A percentile compares a stretch with the other conserved stretches of the same genome.
phyloP scores from a whole-genome alignment of 2,329 filamentous ascomycete species.

The Beauveria varroae region DNA sequence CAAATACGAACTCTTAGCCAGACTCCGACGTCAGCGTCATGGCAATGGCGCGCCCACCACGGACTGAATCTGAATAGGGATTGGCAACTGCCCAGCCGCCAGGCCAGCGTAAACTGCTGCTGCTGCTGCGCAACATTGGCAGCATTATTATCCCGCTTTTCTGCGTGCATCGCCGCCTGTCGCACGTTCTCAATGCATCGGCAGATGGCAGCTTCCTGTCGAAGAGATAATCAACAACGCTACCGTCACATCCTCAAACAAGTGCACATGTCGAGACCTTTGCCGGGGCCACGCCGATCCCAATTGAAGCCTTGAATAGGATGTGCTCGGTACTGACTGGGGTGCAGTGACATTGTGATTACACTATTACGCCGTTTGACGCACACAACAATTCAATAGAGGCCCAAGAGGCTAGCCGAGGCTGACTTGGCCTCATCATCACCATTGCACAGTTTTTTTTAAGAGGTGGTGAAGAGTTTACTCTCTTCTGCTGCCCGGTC shows the following conservation, averaged over 20 bases:
- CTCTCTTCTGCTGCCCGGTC: background rate
- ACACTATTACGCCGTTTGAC: background rate
- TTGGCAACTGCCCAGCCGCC: background rate
- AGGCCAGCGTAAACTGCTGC: background rate
- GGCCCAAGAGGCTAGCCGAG: background rate
- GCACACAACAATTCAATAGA: background rate
- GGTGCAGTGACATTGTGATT: background rate
- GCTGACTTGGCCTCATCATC: background rate
- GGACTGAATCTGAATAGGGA: background rate
- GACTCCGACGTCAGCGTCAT: constrained; percentile 6
- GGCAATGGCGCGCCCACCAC: background rate
- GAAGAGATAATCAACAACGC: background rate
- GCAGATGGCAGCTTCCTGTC: background rate
- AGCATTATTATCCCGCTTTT: background rate
- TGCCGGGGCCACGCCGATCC: background rate
- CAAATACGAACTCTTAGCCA: constrained; percentile 3
- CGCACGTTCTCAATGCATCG: background rate
- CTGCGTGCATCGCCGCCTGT: background rate
- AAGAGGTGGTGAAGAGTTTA: background rate
- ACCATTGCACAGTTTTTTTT: background rate
- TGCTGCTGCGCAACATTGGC: too few relatives aligned
- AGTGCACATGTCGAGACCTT: background rate
- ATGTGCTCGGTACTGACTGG: background rate
- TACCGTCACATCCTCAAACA: background rate
- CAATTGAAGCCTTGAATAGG: constrained; percentile 1